Conservation (phyloP, 2,329 filamentous ascomycete genomes). For the Cladophialophora yegresii region DNA sequence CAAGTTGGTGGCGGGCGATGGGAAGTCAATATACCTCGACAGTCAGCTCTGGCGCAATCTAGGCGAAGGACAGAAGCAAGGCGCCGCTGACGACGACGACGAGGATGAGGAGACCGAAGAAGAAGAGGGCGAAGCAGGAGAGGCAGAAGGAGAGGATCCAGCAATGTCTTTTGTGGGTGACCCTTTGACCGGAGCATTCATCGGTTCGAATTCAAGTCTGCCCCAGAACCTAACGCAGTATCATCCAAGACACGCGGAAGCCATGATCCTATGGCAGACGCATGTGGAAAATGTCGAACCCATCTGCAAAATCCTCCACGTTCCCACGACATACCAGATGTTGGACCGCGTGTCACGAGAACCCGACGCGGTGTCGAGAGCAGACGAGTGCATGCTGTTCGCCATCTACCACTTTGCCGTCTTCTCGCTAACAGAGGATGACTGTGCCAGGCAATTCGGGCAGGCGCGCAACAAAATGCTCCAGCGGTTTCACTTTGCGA, state of each 20-base stretch:
- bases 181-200: background rate
- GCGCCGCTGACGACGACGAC: background rate
- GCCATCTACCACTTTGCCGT: slow-evolving; percentile 42
- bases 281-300: slow-evolving; percentile 39
- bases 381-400: slow-evolving; percentile 41
- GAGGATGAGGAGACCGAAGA: background rate
- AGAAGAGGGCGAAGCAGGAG: background rate
- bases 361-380: slow-evolving; percentile 30
- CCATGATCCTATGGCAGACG: slow-evolving; percentile 35
- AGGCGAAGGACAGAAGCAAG: background rate
- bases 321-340: slow-evolving; percentile 37
- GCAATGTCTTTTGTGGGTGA: background rate
- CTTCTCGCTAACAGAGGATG: slow-evolving; percentile 40
- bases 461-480: slow-evolving; percentile 36
- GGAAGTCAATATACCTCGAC: background rate
- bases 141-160: background rate
- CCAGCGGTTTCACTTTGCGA: slow-evolving; percentile 33
- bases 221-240: background rate
- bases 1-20: background rate
- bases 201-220: background rate
- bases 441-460: slow-evolving; percentile 30
- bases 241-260: background rate
- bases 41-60: background rate
- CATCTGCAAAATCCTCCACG: slow-evolving; percentile 37
- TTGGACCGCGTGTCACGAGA: slow-evolving; percentile 37